Evolutionary conservation across 2,329 filamentous ascomycete genomes (phyloP), one percentile per base, ranked within the genome.

Genomic region (Pseudocercospora fuligena): DNA sequence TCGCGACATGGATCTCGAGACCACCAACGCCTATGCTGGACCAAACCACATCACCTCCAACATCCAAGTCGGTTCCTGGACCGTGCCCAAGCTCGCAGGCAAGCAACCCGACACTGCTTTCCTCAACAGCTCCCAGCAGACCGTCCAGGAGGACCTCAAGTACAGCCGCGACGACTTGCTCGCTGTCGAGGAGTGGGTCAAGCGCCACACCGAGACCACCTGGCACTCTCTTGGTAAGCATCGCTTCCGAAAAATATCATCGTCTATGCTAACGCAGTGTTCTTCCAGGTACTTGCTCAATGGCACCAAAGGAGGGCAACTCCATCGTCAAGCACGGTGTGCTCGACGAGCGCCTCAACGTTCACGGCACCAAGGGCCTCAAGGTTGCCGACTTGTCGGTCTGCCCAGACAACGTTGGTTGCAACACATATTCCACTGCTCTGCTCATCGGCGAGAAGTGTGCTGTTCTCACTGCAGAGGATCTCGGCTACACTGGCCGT

Each of bases 281-380:
- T 53, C 6, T 19, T 31, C n/a, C 58, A 69, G 85, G 86, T 46
- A 93, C 90, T 1, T 92, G 90, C 81, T 91, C 88, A 61, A 93
- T 93, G 90, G 90, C 90, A 0, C 91, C 91, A 4, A 85, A 81
- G 67, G 86, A 92, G 74, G 91, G 92, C 66, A 94, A 93, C 82
- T 89, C 86, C 73, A 92, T 94, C 74, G 90, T 93, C 78, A 92
- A 91, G 81, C 90, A 93, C 74, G 91, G 91, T 66, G 91, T 93
- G 0, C 80, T 93, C 43, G 91, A 93, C 75, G 90, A 92, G 79
- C 87, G 90, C 66, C 85, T 93, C 64, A 93, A 92, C 72, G 90
- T 93, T 2, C 89, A 93, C 76, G 91, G 90, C 60, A 90, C 92
- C 70, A 86, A 92, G 82, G 88, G 89, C 16, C 85, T 93, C 73